Evolutionary conservation across 2,329 filamentous ascomycete species (phyloP).

Genomic region (Fusarium armeniacum): DNA sequence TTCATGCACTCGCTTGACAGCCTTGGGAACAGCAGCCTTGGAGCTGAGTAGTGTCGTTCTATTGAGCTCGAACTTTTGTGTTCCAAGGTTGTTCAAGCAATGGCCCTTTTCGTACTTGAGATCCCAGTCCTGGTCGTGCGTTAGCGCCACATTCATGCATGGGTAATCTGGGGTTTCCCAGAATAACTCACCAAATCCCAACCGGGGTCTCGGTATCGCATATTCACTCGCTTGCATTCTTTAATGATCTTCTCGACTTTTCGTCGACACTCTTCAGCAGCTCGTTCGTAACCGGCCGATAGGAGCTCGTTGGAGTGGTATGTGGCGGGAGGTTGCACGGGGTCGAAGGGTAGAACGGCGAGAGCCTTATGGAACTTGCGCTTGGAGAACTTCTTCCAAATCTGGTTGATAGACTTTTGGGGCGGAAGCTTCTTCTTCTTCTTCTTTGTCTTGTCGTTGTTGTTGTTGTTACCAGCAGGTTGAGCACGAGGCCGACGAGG

Average conservation of each 20-base stretch:
- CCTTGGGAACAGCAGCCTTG: conserved; percentile 72
- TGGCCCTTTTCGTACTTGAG: conserved; percentile 74
- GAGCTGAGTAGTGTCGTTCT: conserved; percentile 61
- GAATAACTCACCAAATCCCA: conserved; percentile 66
- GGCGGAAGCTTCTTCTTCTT: conserved; percentile 66
- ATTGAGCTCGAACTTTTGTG: conserved; percentile 66
- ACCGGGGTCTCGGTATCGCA: conserved; percentile 79
- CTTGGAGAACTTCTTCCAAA: conserved; percentile 74
- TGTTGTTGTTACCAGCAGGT: conserved; percentile 53
- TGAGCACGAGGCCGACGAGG: conserved; percentile 56
- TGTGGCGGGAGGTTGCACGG: conserved; percentile 65
- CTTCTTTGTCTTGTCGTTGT: conserved; percentile 65
- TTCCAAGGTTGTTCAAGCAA: conserved; percentile 67
- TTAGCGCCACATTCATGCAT: conserved; percentile 28
- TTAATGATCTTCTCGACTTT: conserved; percentile 73
- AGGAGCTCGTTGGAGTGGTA: conserved; percentile 72
- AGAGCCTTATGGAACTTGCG: conserved; percentile 74
- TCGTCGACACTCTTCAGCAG: conserved; percentile 72
- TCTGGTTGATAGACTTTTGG: conserved; percentile 75
- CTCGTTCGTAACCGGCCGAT: conserved; percentile 72
- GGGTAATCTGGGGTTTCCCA: not conserved
- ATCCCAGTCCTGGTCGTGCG: conserved; percentile 68
- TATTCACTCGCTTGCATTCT: conserved; percentile 80
- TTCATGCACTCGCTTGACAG: conserved; percentile 81
- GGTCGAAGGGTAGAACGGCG: conserved; percentile 74